A percentile compares a stretch with the other conserved stretches of the same genome.
phyloP scores from a whole-genome alignment of 768 basidiomycete species.

The Podaxis sp. region DNA sequence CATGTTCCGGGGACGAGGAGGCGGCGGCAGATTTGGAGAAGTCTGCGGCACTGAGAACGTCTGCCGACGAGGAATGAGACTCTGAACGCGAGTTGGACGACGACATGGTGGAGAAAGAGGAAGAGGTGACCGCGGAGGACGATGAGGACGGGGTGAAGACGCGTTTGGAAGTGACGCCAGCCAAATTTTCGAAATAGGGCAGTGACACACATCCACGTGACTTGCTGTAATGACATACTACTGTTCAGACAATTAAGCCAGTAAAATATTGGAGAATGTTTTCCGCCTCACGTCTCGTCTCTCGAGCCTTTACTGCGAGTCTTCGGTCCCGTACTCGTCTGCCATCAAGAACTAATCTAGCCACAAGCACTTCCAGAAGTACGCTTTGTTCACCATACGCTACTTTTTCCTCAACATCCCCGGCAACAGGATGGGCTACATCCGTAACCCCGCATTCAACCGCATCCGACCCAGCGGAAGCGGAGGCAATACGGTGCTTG shows the following conservation, averaged over 20 bases:
- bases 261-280: slow-evolving; percentile 3
- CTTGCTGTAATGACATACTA: too few species aligned
- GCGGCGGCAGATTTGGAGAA: slow-evolving; percentile 44
- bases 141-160: slow-evolving; percentile 19
- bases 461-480: slow-evolving; percentile 78
- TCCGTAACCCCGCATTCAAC: slow-evolving; percentile 82
- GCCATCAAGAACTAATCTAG: background rate
- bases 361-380: slow-evolving; percentile 7
- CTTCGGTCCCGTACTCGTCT: background rate
- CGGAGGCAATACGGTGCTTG: slow-evolving; percentile 74
- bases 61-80: slow-evolving; percentile 45
- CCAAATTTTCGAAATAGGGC: slow-evolving; percentile 25
- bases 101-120: slow-evolving; percentile 27
- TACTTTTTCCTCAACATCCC: slow-evolving; percentile 4
- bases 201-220: slow-evolving; percentile 24
- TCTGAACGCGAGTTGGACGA: slow-evolving; percentile 27
- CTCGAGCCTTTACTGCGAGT: background rate
- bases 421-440: slow-evolving; percentile 68
- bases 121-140: slow-evolving; percentile 13
- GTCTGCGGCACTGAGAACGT: slow-evolving; percentile 45
- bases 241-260: too few species aligned
- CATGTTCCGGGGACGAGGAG: slow-evolving; percentile 45
- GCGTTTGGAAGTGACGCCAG: slow-evolving; percentile 16
- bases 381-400: background rate
- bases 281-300: background rate